Percentiles rank a stretch among this genome's conserved stretches.
These are phyloP conservation scores for Jatropha multifida DNA, from an alignment of 441 rosid genomes.

Conservation along the genomic window DNA sequence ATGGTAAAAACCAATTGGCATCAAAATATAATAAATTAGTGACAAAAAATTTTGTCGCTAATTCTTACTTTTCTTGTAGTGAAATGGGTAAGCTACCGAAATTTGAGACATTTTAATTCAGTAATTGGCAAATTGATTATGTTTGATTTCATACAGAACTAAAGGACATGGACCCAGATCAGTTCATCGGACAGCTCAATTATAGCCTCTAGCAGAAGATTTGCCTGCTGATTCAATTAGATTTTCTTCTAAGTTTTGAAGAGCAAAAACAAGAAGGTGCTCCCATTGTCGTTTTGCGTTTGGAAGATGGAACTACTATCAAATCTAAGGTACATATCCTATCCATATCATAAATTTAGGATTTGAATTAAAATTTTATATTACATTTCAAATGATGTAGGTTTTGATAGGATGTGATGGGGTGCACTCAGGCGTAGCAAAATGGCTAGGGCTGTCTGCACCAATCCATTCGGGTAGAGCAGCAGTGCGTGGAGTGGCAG, in stretches of 20 bases:
- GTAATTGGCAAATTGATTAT: background rate
- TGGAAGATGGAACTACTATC: constrained; percentile 43
- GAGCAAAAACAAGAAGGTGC: constrained; percentile 21
- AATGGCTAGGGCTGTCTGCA: constrained; percentile 35
- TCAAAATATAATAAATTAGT: too few species aligned
- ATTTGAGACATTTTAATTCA: background rate
- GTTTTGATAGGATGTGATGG: constrained; percentile 56
- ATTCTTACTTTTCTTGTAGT: too few species aligned
- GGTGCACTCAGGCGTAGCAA: constrained; percentile 41
- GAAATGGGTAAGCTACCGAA: constrained; percentile 8
- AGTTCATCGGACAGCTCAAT: constrained; percentile 32
- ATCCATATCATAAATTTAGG: too few species aligned
- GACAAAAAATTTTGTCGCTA: too few species aligned
- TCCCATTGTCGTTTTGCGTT: constrained; percentile 19
- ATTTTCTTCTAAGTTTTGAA: constrained; percentile 38
- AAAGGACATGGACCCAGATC: constrained; percentile 21
- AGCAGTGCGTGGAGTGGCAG: constrained; percentile 35
- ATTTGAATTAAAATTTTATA: background rate
- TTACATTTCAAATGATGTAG: constrained; percentile 8
- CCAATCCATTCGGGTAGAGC: constrained; percentile 38
- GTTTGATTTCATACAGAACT: background rate
- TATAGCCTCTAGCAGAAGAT: constrained; percentile 45
- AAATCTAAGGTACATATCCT: constrained; percentile 36
- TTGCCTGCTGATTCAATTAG: constrained; percentile 36
- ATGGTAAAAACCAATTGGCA: too few species aligned